A percentile compares a stretch with the other conserved stretches of the same genome.
These are phyloP conservation scores for Phytophthora ramorum DNA, from an alignment of 352 stramenopile species.

Conservation along the genomic window DNA sequence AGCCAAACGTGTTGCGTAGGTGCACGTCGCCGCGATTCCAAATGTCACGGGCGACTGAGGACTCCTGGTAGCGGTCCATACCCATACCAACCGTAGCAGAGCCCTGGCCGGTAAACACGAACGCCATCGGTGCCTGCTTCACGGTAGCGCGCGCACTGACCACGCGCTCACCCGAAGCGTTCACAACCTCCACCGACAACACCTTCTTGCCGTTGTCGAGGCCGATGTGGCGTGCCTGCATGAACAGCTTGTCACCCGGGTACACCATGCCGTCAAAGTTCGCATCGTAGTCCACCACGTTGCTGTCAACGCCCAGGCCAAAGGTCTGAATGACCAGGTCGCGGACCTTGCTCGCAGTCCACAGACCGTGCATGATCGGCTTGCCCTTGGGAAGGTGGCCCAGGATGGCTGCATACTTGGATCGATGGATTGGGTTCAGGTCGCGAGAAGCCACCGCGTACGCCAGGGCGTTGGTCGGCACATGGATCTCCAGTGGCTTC, in stretches of 20 bases:
- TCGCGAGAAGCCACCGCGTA: constrained; percentile 87
- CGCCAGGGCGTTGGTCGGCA: constrained; percentile 62
- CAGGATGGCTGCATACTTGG: constrained; percentile 74
- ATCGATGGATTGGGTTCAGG: constrained; percentile 90
- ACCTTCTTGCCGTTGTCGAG: constrained; percentile 71
- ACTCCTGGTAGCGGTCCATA: constrained; percentile 89
- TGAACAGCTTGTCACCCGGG: constrained; percentile 77
- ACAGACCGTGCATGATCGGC: constrained; percentile 91
- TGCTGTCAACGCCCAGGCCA: constrained; percentile 59
- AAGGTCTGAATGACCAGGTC: constrained; percentile 68
- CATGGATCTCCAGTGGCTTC: constrained; percentile 68
- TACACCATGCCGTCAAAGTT: constrained; percentile 92
- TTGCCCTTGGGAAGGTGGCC: constrained; percentile 73
- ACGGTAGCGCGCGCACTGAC: constrained; percentile 73
- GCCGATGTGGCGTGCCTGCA: constrained; percentile 79
- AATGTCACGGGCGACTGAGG: constrained; percentile 68
- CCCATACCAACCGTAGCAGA: constrained; percentile 87
- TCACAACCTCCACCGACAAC: constrained; percentile 80
- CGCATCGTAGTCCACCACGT: constrained; percentile 75
- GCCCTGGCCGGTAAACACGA: constrained; percentile 90
- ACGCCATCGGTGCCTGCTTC: constrained; percentile 74
- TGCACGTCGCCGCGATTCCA: constrained; percentile 85
- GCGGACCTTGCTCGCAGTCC: constrained; percentile 87
- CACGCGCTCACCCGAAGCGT: constrained; percentile 73
- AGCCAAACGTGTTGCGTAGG: constrained; percentile 79